phyloP scores from a whole-genome alignment of 208 protist genomes.

The Acanthamoeba castellanii region DNA sequence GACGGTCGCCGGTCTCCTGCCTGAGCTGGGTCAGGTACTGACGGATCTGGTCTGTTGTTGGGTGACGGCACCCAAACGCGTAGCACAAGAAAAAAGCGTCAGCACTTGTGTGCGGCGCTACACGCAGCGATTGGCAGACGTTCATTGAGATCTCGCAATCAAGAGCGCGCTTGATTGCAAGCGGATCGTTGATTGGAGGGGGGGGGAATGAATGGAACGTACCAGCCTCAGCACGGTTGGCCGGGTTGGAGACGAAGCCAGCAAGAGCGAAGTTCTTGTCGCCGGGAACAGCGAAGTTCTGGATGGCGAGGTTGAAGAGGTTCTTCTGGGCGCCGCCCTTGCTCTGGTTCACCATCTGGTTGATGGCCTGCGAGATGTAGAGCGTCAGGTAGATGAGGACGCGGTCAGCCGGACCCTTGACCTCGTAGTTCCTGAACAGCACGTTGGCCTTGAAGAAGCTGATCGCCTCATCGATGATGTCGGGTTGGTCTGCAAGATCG shows the following conservation, averaged over 20 bases:
- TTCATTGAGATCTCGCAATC: too few species aligned
- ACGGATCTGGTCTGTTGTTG: constrained; percentile 83
- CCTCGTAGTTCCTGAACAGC: constrained; percentile 93
- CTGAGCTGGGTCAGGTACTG: constrained; percentile 91
- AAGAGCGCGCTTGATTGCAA: too few species aligned
- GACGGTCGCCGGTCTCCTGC: constrained; percentile 88
- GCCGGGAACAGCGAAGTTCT: constrained; percentile 90
- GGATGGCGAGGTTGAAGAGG: constrained; percentile 87
- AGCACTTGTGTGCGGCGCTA: background rate
- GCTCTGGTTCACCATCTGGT: constrained; percentile 78
- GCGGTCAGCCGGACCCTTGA: constrained; percentile 92
- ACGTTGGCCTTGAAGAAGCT: constrained; percentile 95
- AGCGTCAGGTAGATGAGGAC: constrained; percentile 94
- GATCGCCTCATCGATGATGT: constrained; percentile 94
- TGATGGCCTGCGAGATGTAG: constrained; percentile 93
- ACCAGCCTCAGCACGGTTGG: constrained; percentile 84
- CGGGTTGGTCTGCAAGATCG: constrained; percentile 76
- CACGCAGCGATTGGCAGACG: too few species aligned
- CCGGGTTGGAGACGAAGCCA: constrained; percentile 84
- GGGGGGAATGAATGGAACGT: constrained; percentile 34
- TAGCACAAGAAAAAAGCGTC: background rate
- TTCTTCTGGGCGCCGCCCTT: constrained; percentile 86
- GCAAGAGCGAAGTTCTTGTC: constrained; percentile 88
- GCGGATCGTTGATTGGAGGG: background rate
- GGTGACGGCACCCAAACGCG: too few species aligned